phyloP scores from a whole-genome alignment of 371 early-diverging fungal species.

The Umbelopsis sp. region DNA sequence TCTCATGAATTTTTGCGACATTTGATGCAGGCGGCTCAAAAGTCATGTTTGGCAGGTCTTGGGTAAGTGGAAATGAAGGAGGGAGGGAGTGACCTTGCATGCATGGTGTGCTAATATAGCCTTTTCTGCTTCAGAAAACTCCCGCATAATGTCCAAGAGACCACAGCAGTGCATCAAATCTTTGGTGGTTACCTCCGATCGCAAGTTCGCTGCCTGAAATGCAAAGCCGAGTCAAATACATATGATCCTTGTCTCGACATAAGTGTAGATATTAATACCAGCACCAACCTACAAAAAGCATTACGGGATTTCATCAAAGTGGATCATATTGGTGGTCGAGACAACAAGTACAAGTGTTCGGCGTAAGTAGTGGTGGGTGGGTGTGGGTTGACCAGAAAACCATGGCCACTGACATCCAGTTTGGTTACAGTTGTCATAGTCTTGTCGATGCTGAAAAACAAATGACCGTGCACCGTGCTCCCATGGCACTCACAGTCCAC shows the following conservation, averaged over 20 bases:
- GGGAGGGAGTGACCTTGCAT: conserved; percentile 12
- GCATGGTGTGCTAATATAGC: too few relatives aligned
- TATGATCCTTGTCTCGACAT: conserved; percentile 80
- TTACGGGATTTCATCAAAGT: conserved; percentile 69
- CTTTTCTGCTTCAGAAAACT: conserved; percentile 49
- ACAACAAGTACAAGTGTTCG: conserved; percentile 37
- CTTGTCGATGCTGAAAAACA: conserved; percentile 74
- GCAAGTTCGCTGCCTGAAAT: conserved; percentile 74
- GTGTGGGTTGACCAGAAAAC: neutral
- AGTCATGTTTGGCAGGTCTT: conserved; percentile 26
- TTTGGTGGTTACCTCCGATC: conserved; percentile 87
- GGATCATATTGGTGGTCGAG: conserved; percentile 36
- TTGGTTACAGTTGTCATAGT: conserved; percentile 6
- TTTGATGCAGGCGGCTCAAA: conserved; percentile 64
- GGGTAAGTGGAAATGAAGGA: conserved; percentile 28
- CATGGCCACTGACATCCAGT: neutral
- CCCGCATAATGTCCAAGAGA: conserved; percentile 70
- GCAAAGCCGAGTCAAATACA: conserved; percentile 77
- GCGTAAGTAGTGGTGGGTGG: conserved; percentile 27
- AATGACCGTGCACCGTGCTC: conserved; percentile 70
- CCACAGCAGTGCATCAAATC: conserved; percentile 74
- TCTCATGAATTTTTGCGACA: conserved; percentile 88
- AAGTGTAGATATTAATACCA: conserved; percentile 73
- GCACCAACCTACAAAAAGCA: conserved; percentile 64
- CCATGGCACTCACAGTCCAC: conserved; percentile 58